Evolutionary conservation across 2,329 filamentous ascomycete genomes (phyloP).

Genomic region (Samsoniella hepiali): DNA sequence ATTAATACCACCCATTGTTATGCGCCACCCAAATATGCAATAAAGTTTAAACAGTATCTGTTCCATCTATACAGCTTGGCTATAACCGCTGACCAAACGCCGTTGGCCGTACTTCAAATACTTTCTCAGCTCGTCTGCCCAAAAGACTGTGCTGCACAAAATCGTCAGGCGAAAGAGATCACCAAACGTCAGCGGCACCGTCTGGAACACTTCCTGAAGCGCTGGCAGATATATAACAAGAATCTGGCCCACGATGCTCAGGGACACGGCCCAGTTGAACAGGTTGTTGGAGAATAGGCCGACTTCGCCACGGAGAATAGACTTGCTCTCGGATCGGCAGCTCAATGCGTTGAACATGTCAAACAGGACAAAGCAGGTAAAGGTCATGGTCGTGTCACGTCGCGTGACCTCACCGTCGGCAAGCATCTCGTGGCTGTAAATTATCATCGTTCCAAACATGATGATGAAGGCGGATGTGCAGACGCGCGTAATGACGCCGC

Average conservation of each 20-base stretch:
- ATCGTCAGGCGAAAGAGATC: slow-evolving; percentile 72
- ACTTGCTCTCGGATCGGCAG: slow-evolving; percentile 89
- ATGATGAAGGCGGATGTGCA: slow-evolving; percentile 84
- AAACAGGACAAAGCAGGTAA: slow-evolving; percentile 97
- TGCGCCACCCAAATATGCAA: slow-evolving; percentile 11
- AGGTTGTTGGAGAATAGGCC: slow-evolving; percentile 81
- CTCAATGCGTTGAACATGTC: slow-evolving; percentile 99
- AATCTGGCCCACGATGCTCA: slow-evolving; percentile 80
- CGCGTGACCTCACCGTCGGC: slow-evolving; percentile 78
- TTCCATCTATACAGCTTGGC: slow-evolving; percentile 55
- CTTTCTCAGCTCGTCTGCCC: slow-evolving; percentile 89
- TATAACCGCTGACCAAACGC: slow-evolving; percentile 59
- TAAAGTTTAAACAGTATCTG: slow-evolving; percentile 5
- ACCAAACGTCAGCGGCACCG: slow-evolving; percentile 71
- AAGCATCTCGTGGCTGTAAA: slow-evolving; percentile 90
- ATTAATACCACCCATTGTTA: background rate
- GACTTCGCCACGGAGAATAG: slow-evolving; percentile 80
- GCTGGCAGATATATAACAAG: slow-evolving; percentile 94
- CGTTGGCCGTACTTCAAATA: slow-evolving; percentile 62
- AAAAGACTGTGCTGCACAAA: slow-evolving; percentile 88
- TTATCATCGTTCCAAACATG: slow-evolving; percentile 85
- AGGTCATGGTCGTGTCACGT: slow-evolving; percentile 98
- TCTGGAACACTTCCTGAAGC: slow-evolving; percentile 93
- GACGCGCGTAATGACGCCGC: slow-evolving; percentile 75
- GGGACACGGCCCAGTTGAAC: slow-evolving; percentile 92